phyloP scores from a whole-genome alignment of 306 rosid genomes.

The Glycine soja region DNA sequence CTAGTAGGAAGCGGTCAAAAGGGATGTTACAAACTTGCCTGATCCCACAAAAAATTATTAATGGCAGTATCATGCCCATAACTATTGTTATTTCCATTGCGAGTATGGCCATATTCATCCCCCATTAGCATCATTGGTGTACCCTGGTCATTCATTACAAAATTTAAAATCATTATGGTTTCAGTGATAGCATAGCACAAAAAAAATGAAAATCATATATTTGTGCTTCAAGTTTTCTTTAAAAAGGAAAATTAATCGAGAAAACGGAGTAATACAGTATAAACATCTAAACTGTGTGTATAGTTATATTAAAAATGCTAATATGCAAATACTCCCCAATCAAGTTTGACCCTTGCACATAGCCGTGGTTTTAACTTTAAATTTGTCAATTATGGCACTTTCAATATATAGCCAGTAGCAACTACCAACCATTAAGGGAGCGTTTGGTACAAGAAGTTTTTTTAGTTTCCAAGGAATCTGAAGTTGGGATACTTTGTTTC shows the following conservation, averaged over 20 bases:
- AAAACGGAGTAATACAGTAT: not conserved
- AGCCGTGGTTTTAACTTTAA: not conserved
- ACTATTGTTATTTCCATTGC: conserved; percentile 91
- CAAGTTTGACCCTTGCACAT: conserved; percentile 9
- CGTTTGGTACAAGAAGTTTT: too few relatives aligned
- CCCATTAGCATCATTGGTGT: conserved; percentile 98
- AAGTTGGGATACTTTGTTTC: too few relatives aligned
- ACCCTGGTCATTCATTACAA: conserved; percentile 71
- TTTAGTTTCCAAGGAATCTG: too few relatives aligned
- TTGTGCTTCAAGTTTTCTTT: conserved; percentile 34
- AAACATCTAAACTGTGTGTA: conserved; percentile 13
- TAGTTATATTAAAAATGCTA: not conserved
- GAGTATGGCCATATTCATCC: conserved; percentile 94
- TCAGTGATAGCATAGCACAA: conserved; percentile 39
- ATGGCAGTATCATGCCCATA: conserved; percentile 89
- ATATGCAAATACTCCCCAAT: conserved; percentile 1
- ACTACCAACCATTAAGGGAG: not conserved
- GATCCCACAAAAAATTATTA: conserved; percentile 85
- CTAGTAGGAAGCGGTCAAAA: conserved; percentile 42
- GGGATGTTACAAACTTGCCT: conserved; percentile 51
- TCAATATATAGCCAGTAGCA: conserved; percentile 11
- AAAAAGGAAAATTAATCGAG: conserved; percentile 7
- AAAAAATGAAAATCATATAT: conserved; percentile 27
- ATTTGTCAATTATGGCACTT: conserved; percentile 20
- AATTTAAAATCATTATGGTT: conserved; percentile 30